Evolutionary conservation across 768 basidiomycete species (phyloP).

Genomic region (Suillus brevipes): DNA sequence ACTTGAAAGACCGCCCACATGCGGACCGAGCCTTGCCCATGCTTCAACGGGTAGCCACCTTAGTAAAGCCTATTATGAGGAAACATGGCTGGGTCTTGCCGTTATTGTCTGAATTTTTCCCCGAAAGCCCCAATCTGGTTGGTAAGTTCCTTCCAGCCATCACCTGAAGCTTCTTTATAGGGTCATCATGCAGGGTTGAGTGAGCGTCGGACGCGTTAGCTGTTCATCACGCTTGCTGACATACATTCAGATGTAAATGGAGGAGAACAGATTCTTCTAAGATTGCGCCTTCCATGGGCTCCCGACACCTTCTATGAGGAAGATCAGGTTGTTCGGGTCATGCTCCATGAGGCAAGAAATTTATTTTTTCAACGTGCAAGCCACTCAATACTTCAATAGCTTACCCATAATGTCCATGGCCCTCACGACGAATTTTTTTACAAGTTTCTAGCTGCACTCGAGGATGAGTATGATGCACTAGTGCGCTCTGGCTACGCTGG

Average conservation of each 20-base stretch:
- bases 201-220: conserved; percentile 24
- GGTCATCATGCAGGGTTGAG: conserved; percentile 34
- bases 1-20: conserved; percentile 67
- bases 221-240: conserved; percentile 11
- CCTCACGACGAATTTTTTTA: conserved; percentile 88
- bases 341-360: conserved; percentile 81
- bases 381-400: conserved; percentile 40
- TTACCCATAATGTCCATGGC: conserved; percentile 86
- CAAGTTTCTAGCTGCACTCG: conserved; percentile 66
- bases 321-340: conserved; percentile 74
- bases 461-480: conserved; percentile 83
- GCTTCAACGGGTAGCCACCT: conserved; percentile 67
- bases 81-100: conserved; percentile 80
- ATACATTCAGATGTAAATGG: conserved; percentile 61
- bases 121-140: conserved; percentile 66
- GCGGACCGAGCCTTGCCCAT: conserved; percentile 67
- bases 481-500: conserved; percentile 82
- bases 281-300: conserved; percentile 70
- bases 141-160: conserved; percentile 41
- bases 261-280: conserved; percentile 80
- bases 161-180: conserved; percentile 8
- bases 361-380: not conserved
- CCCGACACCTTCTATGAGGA: conserved; percentile 74
- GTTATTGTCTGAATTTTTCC: conserved; percentile 86
- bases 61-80: conserved; percentile 94